phyloP scores from a whole-genome alignment of 2,329 filamentous ascomycete species.

The Aspergillus awamori region DNA sequence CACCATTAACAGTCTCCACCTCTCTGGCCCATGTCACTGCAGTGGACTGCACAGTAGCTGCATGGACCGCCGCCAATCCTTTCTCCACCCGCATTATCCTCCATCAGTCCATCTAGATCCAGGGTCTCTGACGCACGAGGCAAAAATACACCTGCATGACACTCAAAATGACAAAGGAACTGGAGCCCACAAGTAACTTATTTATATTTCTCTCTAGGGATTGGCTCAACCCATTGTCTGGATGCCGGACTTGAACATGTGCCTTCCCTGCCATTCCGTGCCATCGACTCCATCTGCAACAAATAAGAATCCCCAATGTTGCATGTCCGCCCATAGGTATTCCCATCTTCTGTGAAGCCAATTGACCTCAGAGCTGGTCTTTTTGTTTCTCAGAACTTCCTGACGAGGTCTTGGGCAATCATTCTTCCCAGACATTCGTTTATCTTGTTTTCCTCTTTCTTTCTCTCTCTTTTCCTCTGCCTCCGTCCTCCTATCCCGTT shows the following conservation, averaged over 20 bases:
- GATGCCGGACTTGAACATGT: conserved; percentile 27
- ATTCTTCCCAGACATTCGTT: conserved; percentile 31
- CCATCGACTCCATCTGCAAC: conserved; percentile 20
- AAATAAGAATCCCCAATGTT: conserved; percentile 28
- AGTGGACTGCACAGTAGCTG: conserved; percentile 24
- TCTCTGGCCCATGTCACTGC: conserved; percentile 30
- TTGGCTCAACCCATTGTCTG: conserved; percentile 27
- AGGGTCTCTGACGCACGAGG: conserved; percentile 47
- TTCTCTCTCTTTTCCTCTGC: conserved; percentile 20
- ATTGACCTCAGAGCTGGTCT: conserved; percentile 17
- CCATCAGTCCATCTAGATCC: conserved; percentile 44
- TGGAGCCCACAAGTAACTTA: conserved; percentile 27
- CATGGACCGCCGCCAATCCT: conserved; percentile 41
- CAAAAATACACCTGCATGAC: conserved; percentile 46
- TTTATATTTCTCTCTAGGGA: conserved; percentile 25
- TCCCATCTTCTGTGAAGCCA: conserved; percentile 18
- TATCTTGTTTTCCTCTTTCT: conserved; percentile 9
- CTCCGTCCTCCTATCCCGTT: conserved; percentile 19
- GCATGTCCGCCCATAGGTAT: conserved; percentile 21
- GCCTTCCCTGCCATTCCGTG: conserved; percentile 25
- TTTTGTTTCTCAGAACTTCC: conserved; percentile 16
- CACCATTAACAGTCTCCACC: conserved; percentile 24
- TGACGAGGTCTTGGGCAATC: conserved; percentile 12
- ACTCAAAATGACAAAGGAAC: conserved; percentile 43
- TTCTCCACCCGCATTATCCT: conserved; percentile 33